These are phyloP conservation scores for Fraxinus anomala DNA, from an alignment of 257 asterid species.

Conservation along the genomic window DNA sequence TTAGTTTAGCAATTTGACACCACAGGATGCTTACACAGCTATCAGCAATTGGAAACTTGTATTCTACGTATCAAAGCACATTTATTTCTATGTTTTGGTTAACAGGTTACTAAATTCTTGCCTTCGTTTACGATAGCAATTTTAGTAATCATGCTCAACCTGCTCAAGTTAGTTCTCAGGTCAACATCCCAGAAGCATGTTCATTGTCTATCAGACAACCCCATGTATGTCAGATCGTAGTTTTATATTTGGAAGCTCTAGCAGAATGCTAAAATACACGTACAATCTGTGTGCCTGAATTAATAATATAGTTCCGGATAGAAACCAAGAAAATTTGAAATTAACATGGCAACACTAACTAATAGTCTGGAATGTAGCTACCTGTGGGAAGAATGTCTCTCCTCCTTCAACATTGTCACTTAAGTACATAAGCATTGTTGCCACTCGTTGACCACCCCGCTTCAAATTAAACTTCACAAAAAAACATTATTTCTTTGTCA, in stretches of 20 bases:
- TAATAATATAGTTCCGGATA: background rate
- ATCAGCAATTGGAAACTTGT: background rate
- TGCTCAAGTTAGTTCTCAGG: background rate
- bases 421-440: slow-evolving; percentile 73
- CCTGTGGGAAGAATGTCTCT: slow-evolving; percentile 72
- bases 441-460: slow-evolving; percentile 75
- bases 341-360: slow-evolving; percentile 11
- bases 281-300: background rate
- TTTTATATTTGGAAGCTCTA: background rate
- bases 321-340: slow-evolving; percentile 1
- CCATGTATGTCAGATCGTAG: background rate
- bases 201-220: background rate
- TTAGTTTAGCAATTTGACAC: slow-evolving; percentile 1
- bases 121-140: background rate
- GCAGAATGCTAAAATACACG: no score
- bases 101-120: background rate
- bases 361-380: slow-evolving; percentile 27
- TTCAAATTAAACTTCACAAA: slow-evolving; percentile 58
- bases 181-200: background rate
- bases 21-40: background rate
- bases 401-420: slow-evolving; percentile 81
- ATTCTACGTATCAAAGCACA: background rate
- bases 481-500: slow-evolving; percentile 16
- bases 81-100: background rate
- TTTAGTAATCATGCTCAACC: background rate